Evolutionary conservation across 768 basidiomycete genomes (phyloP).

Genomic region (Macrocybe gigantea): DNA sequence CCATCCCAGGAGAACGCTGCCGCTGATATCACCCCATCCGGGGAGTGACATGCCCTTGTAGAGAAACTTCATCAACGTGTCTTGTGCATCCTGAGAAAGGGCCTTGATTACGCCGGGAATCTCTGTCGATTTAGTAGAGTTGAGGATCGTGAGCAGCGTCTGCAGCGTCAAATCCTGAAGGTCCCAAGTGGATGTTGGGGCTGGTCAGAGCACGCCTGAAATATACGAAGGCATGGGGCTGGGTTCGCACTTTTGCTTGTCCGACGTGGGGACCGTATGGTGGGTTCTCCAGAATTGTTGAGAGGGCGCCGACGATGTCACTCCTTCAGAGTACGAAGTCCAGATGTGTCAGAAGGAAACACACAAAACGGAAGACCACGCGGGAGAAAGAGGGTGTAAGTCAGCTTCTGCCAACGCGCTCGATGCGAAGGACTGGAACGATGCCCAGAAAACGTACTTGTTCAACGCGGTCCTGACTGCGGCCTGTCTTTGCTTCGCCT

Average conservation of each 20-base stretch:
- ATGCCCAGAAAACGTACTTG: constrained; percentile 43
- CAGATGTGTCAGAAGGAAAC: not conserved
- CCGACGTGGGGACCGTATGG: constrained; percentile 88
- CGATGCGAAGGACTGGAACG: no score
- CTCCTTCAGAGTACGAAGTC: constrained; percentile 38
- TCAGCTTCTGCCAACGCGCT: no score
- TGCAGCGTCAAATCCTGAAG: constrained; percentile 71
- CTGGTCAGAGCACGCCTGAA: not conserved
- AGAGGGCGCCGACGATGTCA: constrained; percentile 71
- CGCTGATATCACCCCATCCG: constrained; percentile 55
- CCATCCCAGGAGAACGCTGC: constrained; percentile 74
- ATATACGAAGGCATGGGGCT: not conserved
- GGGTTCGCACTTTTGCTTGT: constrained; percentile 75
- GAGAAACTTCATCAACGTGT: constrained; percentile 94
- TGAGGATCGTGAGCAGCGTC: constrained; percentile 81
- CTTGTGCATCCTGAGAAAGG: constrained; percentile 71
- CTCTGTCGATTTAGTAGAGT: constrained; percentile 89
- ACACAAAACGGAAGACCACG: no score
- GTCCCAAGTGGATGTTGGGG: constrained; percentile 1
- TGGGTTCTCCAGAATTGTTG: constrained; percentile 63
- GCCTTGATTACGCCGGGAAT: constrained; percentile 70
- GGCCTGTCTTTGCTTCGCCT: constrained; percentile 58
- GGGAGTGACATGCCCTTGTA: constrained; percentile 92
- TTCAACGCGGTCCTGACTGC: constrained; percentile 70
- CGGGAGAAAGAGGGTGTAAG: no score